Evolutionary conservation across 306 rosid genomes (phyloP).

Genomic region (Gastrolobium villosum): DNA sequence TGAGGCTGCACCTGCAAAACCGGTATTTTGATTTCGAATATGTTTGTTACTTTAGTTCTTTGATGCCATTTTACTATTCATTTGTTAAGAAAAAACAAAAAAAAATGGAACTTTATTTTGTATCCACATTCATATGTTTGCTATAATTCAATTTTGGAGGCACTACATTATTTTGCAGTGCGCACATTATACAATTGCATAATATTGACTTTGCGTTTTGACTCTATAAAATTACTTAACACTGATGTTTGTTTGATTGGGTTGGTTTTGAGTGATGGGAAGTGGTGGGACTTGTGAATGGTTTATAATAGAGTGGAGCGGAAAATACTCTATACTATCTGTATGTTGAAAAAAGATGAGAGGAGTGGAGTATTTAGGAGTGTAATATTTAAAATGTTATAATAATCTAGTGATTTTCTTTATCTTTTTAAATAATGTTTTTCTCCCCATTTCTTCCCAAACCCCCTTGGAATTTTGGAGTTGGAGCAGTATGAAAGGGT

Average conservation of each 20-base stretch:
- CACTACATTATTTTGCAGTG: not conserved
- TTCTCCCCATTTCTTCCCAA: not conserved
- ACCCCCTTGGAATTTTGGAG: not conserved
- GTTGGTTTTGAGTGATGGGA: not conserved
- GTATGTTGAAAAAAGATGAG: not conserved
- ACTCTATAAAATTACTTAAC: not conserved
- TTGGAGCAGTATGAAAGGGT: not conserved
- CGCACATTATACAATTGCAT: not conserved
- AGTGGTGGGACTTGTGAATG: not conserved
- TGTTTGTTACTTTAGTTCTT: not conserved
- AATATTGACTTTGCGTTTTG: not conserved
- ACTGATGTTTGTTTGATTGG: not conserved
- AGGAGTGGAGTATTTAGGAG: not conserved
- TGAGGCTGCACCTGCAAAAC: constrained; percentile 52
- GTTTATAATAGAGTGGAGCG: not conserved
- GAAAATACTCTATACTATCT: not conserved
- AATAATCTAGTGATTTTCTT: not conserved
- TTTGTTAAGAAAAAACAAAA: not conserved
- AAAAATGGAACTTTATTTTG: not conserved
- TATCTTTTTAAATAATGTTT: not conserved
- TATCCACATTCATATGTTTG: not conserved
- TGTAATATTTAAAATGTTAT: not conserved
- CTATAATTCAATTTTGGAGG: not conserved
- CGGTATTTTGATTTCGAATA: not conserved
- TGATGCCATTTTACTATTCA: not conserved